These are phyloP conservation scores for Mycena pura DNA, from an alignment of 768 basidiomycete genomes.

Conservation along the genomic window DNA sequence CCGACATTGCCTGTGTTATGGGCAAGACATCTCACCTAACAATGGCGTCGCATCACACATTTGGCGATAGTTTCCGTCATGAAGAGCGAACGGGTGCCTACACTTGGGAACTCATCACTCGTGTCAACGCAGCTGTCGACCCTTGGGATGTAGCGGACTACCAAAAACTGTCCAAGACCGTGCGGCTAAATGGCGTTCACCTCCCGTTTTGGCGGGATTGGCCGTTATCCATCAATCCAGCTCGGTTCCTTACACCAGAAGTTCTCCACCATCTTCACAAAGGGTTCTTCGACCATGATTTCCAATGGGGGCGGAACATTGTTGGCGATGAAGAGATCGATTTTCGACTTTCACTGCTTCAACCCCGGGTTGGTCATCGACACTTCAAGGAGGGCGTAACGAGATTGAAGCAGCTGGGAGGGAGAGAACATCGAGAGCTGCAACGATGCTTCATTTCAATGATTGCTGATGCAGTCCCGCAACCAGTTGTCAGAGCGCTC, in stretches of 20 bases:
- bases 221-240: constrained; percentile 36
- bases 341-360: constrained; percentile 43
- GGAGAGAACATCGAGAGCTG: constrained; percentile 44
- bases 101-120: constrained; percentile 28
- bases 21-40: constrained; percentile 18
- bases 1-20: constrained; percentile 10
- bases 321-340: constrained; percentile 41
- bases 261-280: constrained; percentile 47
- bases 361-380: constrained; percentile 39
- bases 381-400: constrained; percentile 48
- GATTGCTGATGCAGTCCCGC: constrained; percentile 40
- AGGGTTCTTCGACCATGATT: constrained; percentile 45
- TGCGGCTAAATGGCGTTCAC: constrained; percentile 39
- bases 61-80: constrained; percentile 5
- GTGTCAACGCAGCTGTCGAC: constrained; percentile 16
- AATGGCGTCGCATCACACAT: constrained; percentile 6
- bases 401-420: constrained; percentile 48
- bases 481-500: constrained; percentile 39
- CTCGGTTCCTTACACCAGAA: constrained; percentile 41
- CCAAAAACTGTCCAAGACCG: constrained; percentile 28
- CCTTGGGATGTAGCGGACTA: constrained; percentile 36
- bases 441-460: constrained; percentile 42
- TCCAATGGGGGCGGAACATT: constrained; percentile 43
- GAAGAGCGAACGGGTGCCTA: background rate
- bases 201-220: constrained; percentile 46